Evolutionary conservation across 495 filamentous ascomycete species (phyloP), one percentile per base, ranked within the genome.

Genomic region (Cercophora samala): DNA sequence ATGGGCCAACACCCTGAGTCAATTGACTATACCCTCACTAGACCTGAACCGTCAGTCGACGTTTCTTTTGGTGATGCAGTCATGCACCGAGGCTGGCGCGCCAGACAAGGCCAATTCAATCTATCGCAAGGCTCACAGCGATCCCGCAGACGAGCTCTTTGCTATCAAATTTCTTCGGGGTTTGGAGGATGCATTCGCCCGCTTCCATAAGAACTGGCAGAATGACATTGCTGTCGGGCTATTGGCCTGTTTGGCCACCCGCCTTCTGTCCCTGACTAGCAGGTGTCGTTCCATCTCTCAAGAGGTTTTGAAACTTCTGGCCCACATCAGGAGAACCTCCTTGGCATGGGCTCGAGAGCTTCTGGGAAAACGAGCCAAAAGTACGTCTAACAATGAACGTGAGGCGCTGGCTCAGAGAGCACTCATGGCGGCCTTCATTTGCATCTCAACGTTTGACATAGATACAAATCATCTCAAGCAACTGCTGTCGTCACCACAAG

Each of bases 1-100:
- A 58, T 86, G 84, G 83, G 70, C 80, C 32, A 88, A 88, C 60
- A 80, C 89, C 18, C 71, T 85, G 0, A 67, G 79, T 18, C 81
- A 88, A 67, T 73, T 89, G n/a, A 68, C 70, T 0, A 71, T 75
- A 4, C 81, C 81, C 2, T 76, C 73, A 9, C 46, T 89, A 1
- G 77, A 82, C 54, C 80, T 83, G 54, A 84, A 77, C 24, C 79
- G 81, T 23, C 62, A 76, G 5, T 77, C 83, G 24, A 84, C 83
- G 0, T 69, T 69, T 8, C 62, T 81, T 0, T 75, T 87, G 25
- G 55, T 87, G 5, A 70, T 80, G 15, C 87, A 89, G 66, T 77
- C 82, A 15, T 77, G 79, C 26, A 76, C 79, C 58, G 84, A 88
- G 65, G 79, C 77, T 2, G 85, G 85, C 0, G 80, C 81, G 2